Evolutionary conservation across 2,329 filamentous ascomycete species (phyloP).

Genomic region (Aphanoascus verrucosus): DNA sequence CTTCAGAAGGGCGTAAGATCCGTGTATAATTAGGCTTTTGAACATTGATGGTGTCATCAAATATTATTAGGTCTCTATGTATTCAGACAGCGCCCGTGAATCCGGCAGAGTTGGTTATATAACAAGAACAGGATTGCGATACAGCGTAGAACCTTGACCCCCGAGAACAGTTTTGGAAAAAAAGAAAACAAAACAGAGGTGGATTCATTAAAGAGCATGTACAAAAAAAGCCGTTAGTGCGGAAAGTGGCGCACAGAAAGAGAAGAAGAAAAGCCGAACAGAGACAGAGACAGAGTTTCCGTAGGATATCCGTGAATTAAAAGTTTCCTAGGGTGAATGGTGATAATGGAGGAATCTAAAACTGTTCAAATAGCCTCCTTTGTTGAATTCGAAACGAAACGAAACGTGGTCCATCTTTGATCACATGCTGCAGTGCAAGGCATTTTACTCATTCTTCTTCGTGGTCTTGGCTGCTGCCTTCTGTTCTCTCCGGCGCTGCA

Average conservation of each 20-base stretch:
- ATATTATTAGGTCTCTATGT: slow-evolving; percentile 9
- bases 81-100: neutral
- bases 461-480: slow-evolving; percentile 17
- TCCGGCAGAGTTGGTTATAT: neutral
- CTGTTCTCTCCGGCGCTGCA: slow-evolving; percentile 66
- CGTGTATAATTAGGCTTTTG: neutral
- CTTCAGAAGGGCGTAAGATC: neutral
- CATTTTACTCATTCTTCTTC: slow-evolving; percentile 15
- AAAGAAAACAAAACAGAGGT: neutral
- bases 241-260: neutral
- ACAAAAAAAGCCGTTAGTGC: slow-evolving; percentile 2
- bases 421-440: neutral
- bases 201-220: slow-evolving; percentile 10
- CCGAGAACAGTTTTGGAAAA: neutral
- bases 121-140: neutral
- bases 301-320: neutral
- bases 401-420: neutral
- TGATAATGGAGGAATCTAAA: neutral
- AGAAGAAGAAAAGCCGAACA: neutral
- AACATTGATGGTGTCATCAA: slow-evolving; percentile 1
- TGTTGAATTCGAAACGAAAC: neutral
- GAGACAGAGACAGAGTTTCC: neutral
- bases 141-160: neutral
- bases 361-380: neutral
- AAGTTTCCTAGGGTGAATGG: neutral